Base-by-base conservation (phyloP, 805 yeast species). In the Cyberlindnera euphorbiiphila region DNA sequence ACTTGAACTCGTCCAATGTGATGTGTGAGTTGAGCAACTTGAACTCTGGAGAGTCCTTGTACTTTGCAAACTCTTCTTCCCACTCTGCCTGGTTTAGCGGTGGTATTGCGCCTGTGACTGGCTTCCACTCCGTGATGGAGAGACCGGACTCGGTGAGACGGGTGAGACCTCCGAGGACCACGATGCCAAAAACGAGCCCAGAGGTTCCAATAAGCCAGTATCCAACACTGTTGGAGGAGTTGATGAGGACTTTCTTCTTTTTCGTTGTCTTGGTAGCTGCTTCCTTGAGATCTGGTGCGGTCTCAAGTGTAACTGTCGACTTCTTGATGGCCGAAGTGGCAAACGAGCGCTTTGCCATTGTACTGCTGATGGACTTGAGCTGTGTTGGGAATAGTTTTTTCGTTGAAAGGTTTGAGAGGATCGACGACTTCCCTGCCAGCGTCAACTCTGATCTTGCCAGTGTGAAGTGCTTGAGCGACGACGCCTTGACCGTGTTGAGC, bases 71-170 rank as follows among this genome's bases (percentile, higher is more conserved):
- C 59, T 91, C 97, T 17, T 53, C 74, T 50, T 76, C 80, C 98
- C 98, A 93, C 44, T 93, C 89, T 34, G 65, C 64, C 51, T 86
- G 79, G 42, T 65, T 76, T 53, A 84, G 56, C 0, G 98, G 98
- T 3, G 99, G 99, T 11, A 93, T 61, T 2, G 94, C 66, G 32
- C 99, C 99, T 0, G 98, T 87, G 19, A 93, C 88, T 1, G 99
- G 99, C 59, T 81, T 86, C 99, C 99, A 93, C 57, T 93, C 98
- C 1, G 98, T 93, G 59, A 93, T 93, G 32, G 95, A 84, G 31
- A 93, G 68, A 0, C 98, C 99, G 0, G 96, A 85, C 57, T 93
- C 99, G 0, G 98, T 93, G 30, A 93, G 70, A 53, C 99, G 74
- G 0, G 98, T 93, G 31, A 93, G 69, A 1, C 99, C 99, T 31